Conservation (phyloP, 2,329 filamentous ascomycete species). For the Drechslerella dactyloides region DNA sequence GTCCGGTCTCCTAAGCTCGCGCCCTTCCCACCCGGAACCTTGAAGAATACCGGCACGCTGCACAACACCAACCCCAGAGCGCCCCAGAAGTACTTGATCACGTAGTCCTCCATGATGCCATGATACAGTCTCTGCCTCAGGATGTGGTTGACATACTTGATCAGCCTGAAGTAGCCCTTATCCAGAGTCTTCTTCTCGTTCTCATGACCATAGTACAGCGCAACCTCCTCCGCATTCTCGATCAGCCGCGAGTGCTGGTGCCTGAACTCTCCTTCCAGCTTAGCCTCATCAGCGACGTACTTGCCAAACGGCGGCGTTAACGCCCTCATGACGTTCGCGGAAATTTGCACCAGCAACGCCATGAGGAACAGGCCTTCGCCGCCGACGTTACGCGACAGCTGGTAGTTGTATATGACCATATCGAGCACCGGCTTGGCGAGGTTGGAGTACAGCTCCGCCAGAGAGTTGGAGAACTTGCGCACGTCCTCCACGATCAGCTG, state of each 20-base stretch:
- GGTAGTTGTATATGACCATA: slow-evolving; percentile 96
- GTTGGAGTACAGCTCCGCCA: slow-evolving; percentile 95
- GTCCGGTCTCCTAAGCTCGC: slow-evolving; percentile 63
- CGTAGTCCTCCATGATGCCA: slow-evolving; percentile 99
- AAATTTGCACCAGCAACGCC: slow-evolving; percentile 90
- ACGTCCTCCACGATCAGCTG: slow-evolving; percentile 97
- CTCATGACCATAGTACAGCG: slow-evolving; percentile 87
- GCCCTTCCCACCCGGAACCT: slow-evolving; percentile 72
- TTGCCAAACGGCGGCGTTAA: slow-evolving; percentile 95
- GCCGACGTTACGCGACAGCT: slow-evolving; percentile 90
- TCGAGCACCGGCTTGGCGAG: slow-evolving; percentile 92
- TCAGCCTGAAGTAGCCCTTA: slow-evolving; percentile 97
- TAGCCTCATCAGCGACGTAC: slow-evolving; percentile 95
- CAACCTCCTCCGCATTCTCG: slow-evolving; percentile 94
- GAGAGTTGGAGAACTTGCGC: slow-evolving; percentile 90
- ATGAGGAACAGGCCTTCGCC: slow-evolving; percentile 95
- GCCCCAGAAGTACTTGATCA: slow-evolving; percentile 99
- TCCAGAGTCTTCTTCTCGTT: slow-evolving; percentile 95
- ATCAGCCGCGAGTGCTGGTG: slow-evolving; percentile 94
- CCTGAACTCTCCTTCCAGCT: slow-evolving; percentile 92
- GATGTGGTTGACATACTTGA: slow-evolving; percentile 98
- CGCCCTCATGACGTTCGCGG: slow-evolving; percentile 88
- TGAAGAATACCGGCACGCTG: slow-evolving; percentile 94
- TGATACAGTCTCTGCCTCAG: slow-evolving; percentile 89
- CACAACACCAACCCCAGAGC: slow-evolving; percentile 89